Evolutionary conservation across 2,329 filamentous ascomycete species (phyloP).

Genomic region (Aspergillus brunneoviolaceus): DNA sequence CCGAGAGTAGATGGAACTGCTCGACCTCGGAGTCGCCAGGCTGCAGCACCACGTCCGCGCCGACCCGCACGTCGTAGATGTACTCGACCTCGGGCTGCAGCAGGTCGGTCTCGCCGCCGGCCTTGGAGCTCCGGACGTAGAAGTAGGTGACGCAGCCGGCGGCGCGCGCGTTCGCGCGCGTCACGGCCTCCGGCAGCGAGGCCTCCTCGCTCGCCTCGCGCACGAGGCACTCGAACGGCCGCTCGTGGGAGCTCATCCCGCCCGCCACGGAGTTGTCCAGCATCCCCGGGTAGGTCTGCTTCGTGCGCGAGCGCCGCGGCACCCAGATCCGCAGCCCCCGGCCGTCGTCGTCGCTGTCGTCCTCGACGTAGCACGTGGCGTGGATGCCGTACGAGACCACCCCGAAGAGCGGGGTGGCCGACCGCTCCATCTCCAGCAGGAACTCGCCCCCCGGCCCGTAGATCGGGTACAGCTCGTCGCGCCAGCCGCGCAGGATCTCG

Average conservation of each 20-base stretch:
- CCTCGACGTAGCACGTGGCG: constrained; percentile 69
- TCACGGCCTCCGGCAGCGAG: constrained; percentile 67
- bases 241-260: constrained; percentile 77
- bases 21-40: constrained; percentile 90
- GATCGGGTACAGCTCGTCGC: constrained; percentile 76
- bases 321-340: constrained; percentile 72
- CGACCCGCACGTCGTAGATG: constrained; percentile 82
- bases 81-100: constrained; percentile 91
- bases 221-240: constrained; percentile 76
- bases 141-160: constrained; percentile 80
- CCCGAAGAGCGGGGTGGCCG: constrained; percentile 71
- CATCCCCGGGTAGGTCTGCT: constrained; percentile 87
- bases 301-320: constrained; percentile 70
- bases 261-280: constrained; percentile 93
- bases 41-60: constrained; percentile 64
- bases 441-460: constrained; percentile 60
- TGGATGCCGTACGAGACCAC: constrained; percentile 77
- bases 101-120: constrained; percentile 76
- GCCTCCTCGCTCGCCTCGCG: constrained; percentile 90
- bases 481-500: constrained; percentile 73
- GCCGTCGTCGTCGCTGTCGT: constrained; percentile 50
- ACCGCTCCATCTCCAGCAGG: constrained; percentile 75
- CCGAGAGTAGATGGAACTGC: constrained; percentile 72
- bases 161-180: constrained; percentile 59
- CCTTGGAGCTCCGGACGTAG: constrained; percentile 71